phyloP scores from a whole-genome alignment of 225 moss, liverwort and hornwort genomes.

The Physcomitrium patens region DNA sequence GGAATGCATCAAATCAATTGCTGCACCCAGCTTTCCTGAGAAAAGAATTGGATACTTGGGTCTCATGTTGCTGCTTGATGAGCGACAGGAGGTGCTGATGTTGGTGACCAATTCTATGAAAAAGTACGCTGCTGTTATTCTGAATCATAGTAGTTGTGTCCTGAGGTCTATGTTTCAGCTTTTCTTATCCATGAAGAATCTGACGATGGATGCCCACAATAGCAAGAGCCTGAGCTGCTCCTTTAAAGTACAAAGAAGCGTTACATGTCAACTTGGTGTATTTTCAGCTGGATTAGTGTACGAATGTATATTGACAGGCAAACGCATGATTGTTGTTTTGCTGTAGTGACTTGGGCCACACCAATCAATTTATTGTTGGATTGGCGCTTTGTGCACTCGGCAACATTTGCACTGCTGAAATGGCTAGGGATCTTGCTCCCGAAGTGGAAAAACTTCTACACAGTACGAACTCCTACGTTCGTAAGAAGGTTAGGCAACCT shows the following conservation, averaged over 20 bases:
- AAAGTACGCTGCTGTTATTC: constrained; percentile 40
- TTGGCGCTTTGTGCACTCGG: constrained; percentile 92
- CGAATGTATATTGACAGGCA: constrained; percentile 15
- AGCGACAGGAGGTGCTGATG: constrained; percentile 76
- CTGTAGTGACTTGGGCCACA: constrained; percentile 79
- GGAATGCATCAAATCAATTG: constrained; percentile 74
- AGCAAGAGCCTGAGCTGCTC: not conserved
- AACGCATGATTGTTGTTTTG: constrained; percentile 40
- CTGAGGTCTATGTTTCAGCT: constrained; percentile 6
- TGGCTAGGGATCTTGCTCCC: constrained; percentile 91
- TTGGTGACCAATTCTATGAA: constrained; percentile 73
- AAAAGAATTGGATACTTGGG: constrained; percentile 71
- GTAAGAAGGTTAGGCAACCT: constrained; percentile 79
- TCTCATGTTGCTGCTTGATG: constrained; percentile 74
- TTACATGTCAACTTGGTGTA: constrained; percentile 13
- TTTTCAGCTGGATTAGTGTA: constrained; percentile 21
- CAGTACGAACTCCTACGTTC: constrained; percentile 90
- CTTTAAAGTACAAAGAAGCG: constrained; percentile 7
- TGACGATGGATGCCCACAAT: not conserved
- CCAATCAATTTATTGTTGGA: constrained; percentile 94
- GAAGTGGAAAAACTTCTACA: constrained; percentile 94
- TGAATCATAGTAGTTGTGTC: constrained; percentile 8
- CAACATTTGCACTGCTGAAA: constrained; percentile 95
- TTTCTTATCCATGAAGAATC: constrained; percentile 13
- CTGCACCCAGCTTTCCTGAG: constrained; percentile 63